Evolutionary conservation across 1,284 basidiomycete species (phyloP).

Genomic region (Schizophyllum amplum): DNA sequence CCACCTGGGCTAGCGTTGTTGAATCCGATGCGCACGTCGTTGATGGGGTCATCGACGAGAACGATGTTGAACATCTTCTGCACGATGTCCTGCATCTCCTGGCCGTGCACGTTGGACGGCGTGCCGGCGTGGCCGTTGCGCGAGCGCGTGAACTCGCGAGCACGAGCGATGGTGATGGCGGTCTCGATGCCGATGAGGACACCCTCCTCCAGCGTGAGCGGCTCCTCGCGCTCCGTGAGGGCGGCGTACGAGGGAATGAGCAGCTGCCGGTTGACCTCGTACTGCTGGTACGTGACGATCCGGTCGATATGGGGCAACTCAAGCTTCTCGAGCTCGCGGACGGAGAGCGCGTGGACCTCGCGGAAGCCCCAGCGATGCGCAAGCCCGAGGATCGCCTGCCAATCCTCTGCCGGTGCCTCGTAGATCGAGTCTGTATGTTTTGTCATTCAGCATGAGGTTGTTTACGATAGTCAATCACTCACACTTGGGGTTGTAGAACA

Average conservation of each 20-base stretch:
- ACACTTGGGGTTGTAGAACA: constrained; percentile 17
- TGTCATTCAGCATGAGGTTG: background rate
- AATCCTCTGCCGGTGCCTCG: constrained; percentile 41
- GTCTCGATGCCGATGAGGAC: constrained; percentile 50
- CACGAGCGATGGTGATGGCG: constrained; percentile 45
- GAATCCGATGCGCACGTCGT: no score
- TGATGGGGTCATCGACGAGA: no score
- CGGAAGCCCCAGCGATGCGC: constrained; percentile 52
- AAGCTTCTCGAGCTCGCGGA: constrained; percentile 54
- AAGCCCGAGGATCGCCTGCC: constrained; percentile 52
- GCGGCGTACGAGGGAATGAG: constrained; percentile 50
- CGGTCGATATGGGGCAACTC: constrained; percentile 39
- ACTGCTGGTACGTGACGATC: constrained; percentile 49
- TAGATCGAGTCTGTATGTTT: constrained; percentile 42
- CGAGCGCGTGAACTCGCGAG: constrained; percentile 39
- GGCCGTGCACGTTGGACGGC: constrained; percentile 23
- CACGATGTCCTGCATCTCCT: constrained; percentile 29
- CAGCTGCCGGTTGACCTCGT: constrained; percentile 26
- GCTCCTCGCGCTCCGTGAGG: no score
- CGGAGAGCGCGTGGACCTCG: constrained; percentile 49
- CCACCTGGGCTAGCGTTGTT: no score
- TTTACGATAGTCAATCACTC: background rate
- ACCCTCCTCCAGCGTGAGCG: constrained; percentile 51
- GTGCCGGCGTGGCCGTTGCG: constrained; percentile 26
- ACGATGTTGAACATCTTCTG: constrained; percentile 30